Evolutionary conservation across 106 monocot species (phyloP).

Genomic region (Dendrobium chrysotoxum): DNA sequence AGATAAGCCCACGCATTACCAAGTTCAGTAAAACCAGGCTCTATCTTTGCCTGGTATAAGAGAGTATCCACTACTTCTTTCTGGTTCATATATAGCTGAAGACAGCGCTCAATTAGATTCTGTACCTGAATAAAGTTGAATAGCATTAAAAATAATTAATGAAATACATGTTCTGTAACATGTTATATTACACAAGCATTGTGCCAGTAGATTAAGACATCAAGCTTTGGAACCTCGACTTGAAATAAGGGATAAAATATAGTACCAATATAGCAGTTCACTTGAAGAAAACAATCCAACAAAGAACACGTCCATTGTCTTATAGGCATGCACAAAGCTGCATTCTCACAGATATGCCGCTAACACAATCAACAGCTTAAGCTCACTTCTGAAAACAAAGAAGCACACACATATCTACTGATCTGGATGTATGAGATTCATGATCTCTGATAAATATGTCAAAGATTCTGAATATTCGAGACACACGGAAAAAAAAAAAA

Average conservation of each 20-base stretch:
- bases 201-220: not conserved
- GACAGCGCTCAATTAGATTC: conserved; percentile 74
- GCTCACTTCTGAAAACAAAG: not conserved
- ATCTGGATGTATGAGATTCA: not conserved
- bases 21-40: conserved; percentile 77
- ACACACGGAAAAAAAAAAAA: not conserved
- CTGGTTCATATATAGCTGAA: conserved; percentile 82
- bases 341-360: not conserved
- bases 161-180: not conserved
- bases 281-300: not conserved
- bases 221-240: not conserved
- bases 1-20: conserved; percentile 23
- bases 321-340: not conserved
- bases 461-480: not conserved
- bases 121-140: conserved; percentile 45
- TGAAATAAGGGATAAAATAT: not conserved
- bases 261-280: not conserved
- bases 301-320: not conserved
- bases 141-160: not conserved
- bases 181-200: not conserved
- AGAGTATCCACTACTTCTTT: conserved; percentile 70
- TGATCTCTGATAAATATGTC: not conserved
- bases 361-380: not conserved
- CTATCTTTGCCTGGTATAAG: conserved; percentile 65
- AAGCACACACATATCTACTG: not conserved